phyloP scores from a whole-genome alignment of 2,329 filamentous ascomycete species.

The Phialophora expanda region DNA sequence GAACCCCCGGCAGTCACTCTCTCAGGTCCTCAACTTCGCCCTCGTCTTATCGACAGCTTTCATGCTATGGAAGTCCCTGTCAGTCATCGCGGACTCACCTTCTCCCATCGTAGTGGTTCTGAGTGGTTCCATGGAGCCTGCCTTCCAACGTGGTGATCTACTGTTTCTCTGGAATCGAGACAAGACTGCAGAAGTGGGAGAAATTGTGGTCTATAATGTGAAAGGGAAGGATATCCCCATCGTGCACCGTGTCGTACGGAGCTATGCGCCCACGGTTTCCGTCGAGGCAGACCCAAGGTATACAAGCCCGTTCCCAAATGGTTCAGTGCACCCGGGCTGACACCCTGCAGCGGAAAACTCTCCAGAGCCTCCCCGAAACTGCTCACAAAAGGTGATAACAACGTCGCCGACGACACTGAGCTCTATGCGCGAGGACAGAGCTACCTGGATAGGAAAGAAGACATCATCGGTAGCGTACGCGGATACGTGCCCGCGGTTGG shows the following conservation, averaged over 20 bases:
- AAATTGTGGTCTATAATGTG: conserved; percentile 82
- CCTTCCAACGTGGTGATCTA: conserved; percentile 68
- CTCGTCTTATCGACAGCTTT: conserved; percentile 89
- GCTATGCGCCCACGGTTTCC: conserved; percentile 54
- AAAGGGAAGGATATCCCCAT: conserved; percentile 96
- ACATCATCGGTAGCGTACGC: conserved; percentile 91
- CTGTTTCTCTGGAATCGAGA: conserved; percentile 68
- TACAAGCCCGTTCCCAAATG: background rate
- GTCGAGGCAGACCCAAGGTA: conserved; percentile 46
- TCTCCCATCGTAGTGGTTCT: conserved; percentile 71
- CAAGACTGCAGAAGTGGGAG: conserved; percentile 68
- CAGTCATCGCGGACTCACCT: conserved; percentile 74
- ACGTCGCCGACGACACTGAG: conserved; percentile 89
- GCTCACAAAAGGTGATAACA: conserved; percentile 98
- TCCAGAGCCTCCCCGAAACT: conserved; percentile 58
- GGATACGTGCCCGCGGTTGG: conserved; percentile 94
- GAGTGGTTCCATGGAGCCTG: conserved; percentile 71
- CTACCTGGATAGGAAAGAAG: conserved; percentile 77
- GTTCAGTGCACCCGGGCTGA: background rate
- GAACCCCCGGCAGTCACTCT: conserved; percentile 79
- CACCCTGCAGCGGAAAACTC: conserved; percentile 21
- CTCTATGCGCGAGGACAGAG: conserved; percentile 85
- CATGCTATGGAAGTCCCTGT: conserved; percentile 94
- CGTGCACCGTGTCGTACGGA: conserved; percentile 86
- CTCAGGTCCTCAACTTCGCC: conserved; percentile 86